Base-by-base conservation (phyloP, 2,329 filamentous ascomycete species). In the Ophiocordyceps camponoti-rufipedis region DNA sequence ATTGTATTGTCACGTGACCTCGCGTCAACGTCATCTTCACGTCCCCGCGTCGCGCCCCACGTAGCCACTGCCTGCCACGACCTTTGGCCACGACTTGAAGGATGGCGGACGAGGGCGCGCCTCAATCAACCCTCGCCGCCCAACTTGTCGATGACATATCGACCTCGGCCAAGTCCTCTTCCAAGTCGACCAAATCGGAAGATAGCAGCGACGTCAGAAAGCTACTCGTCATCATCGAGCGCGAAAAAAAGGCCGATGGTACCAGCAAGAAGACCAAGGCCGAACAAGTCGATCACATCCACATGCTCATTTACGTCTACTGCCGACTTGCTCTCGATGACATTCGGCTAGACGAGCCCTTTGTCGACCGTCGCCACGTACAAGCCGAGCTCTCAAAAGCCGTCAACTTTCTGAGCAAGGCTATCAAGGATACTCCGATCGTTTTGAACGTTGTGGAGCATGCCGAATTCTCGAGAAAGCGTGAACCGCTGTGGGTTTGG, bases 271-370 rank as follows among this genome's bases (percentile, higher is more conserved):
- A 78, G 31, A 72, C 75, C 12, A 56, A 69, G 2, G 74, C 80
- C 50, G 78, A 83, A 41, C 79, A 82, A 51, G 63, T 83, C 41
- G 73, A 80, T 44, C 80, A 93, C 58, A 89, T 93, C 53, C 82
- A 87, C 54, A 83, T 87, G 62, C 73, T 95, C 44, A 80, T 94
- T 45, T 87, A 84, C 56, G 82, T 94, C 50, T 83, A 91, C 53
- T 72, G 82, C 44, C 80, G 84, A 56, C 83, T 85, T 47, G 82
- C 86, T 19, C 68, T 95, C 12, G 82, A 87, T 52, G 71, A 71
- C 41, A 69, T 84, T 42, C 71, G 72, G 51, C 70, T 75, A 56
- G 75, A 86, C 53, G 76, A 87, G 53, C 78, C 77, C 2, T 83
- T 87, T 57, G 69, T 76, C 48, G 66, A 76, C 50, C 64, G 61